Conservation (phyloP, 768 basidiomycete genomes). For the Termitomyces sp. region DNA sequence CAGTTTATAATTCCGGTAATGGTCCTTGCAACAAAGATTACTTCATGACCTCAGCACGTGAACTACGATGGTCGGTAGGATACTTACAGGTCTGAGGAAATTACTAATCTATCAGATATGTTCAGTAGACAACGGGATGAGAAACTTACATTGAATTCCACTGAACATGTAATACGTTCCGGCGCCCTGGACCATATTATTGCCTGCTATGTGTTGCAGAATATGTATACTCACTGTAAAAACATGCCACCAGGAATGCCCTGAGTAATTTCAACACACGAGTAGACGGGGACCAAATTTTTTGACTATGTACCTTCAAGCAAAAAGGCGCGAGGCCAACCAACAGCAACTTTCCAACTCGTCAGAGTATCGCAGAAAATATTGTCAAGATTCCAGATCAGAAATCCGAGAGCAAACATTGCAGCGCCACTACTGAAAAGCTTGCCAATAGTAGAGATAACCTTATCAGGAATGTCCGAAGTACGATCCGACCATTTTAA, state of each 20-base stretch:
- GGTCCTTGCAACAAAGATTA: slow-evolving; percentile 60
- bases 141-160: slow-evolving; percentile 47
- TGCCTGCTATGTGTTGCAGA: background rate
- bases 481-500: slow-evolving; percentile 40
- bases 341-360: slow-evolving; percentile 48
- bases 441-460: slow-evolving; percentile 36
- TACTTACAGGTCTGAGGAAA: slow-evolving; percentile 40
- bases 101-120: background rate
- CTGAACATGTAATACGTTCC: slow-evolving; percentile 52
- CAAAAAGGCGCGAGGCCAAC: slow-evolving; percentile 66
- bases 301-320: slow-evolving; percentile 46
- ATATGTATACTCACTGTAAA: slow-evolving; percentile 44
- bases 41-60: slow-evolving; percentile 20
- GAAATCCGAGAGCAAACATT: slow-evolving; percentile 62
- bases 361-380: slow-evolving; percentile 64
- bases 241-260: slow-evolving; percentile 77
- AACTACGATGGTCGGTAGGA: slow-evolving; percentile 14
- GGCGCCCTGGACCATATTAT: slow-evolving; percentile 32
- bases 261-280: slow-evolving; percentile 24
- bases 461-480: slow-evolving; percentile 38
- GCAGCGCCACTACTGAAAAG: slow-evolving; percentile 52
- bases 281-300: background rate
- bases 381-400: slow-evolving; percentile 82
- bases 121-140: background rate
- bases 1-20: slow-evolving; percentile 46